Evolutionary conservation across 352 stramenopile genomes (phyloP).

Genomic region (Phytophthora europaea): DNA sequence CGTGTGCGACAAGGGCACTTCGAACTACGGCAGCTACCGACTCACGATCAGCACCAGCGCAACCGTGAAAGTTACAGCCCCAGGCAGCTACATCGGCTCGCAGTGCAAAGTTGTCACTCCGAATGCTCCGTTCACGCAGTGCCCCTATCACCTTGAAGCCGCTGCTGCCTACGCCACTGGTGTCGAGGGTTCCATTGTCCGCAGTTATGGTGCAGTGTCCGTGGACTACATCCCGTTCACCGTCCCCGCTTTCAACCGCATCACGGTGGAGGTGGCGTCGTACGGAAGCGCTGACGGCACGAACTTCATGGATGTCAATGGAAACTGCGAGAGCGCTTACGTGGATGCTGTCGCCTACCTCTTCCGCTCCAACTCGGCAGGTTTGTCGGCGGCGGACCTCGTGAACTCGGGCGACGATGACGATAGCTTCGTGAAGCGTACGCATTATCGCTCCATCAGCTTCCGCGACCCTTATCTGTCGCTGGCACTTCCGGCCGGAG

Average conservation of each 20-base stretch:
- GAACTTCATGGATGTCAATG: constrained; percentile 70
- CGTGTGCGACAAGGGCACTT: constrained; percentile 57
- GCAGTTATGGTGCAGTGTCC: constrained; percentile 46
- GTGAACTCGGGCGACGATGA: constrained; percentile 71
- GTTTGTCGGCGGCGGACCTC: constrained; percentile 53
- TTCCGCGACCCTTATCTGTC: constrained; percentile 83
- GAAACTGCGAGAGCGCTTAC: constrained; percentile 69
- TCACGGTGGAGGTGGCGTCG: constrained; percentile 69
- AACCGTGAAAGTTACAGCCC: constrained; percentile 39
- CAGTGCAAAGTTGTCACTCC: constrained; percentile 50
- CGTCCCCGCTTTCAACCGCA: constrained; percentile 54
- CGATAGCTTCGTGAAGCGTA: constrained; percentile 62
- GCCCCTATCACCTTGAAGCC: constrained; percentile 68
- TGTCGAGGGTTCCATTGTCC: constrained; percentile 68
- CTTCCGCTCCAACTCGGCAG: constrained; percentile 48
- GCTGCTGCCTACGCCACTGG: constrained; percentile 38
- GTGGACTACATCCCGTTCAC: constrained; percentile 75
- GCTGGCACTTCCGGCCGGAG: constrained; percentile 51
- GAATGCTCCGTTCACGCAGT: constrained; percentile 52
- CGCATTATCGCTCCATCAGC: constrained; percentile 64
- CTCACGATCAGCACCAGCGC: constrained; percentile 59
- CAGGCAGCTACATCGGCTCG: constrained; percentile 70
- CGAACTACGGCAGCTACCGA: constrained; percentile 78
- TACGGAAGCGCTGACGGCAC: constrained; percentile 52
- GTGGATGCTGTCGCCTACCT: constrained; percentile 73